These are phyloP conservation scores for Trichaptum fuscoviolaceum DNA, from an alignment of 768 basidiomycete genomes.

Conservation along the genomic window DNA sequence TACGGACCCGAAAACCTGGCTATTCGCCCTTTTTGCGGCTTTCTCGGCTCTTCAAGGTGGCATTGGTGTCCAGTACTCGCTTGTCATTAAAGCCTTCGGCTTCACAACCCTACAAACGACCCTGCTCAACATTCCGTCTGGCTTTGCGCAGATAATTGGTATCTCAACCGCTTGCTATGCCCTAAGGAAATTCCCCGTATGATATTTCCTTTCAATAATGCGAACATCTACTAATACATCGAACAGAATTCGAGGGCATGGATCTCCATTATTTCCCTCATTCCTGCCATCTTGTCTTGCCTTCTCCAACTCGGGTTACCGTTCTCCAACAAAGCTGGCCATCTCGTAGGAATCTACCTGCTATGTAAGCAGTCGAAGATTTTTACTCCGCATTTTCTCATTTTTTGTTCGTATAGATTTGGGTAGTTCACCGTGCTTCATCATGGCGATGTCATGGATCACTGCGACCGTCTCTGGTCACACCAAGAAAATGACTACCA, in stretches of 20 bases:
- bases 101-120: constrained; percentile 17
- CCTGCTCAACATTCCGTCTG: constrained; percentile 16
- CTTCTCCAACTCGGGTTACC: constrained; percentile 17
- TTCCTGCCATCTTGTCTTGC: constrained; percentile 24
- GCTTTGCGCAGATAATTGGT: constrained; percentile 13
- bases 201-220: constrained; percentile 16
- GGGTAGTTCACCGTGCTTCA: constrained; percentile 14
- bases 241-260: constrained; percentile 20
- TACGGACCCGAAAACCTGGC: constrained; percentile 16
- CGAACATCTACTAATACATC: constrained; percentile 5
- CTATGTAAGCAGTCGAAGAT: constrained; percentile 1
- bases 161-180: constrained; percentile 12
- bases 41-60: constrained; percentile 18
- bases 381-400: background rate
- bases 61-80: constrained; percentile 16
- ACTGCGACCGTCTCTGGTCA: constrained; percentile 14
- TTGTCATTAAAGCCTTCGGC: constrained; percentile 17
- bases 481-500: constrained; percentile 17
- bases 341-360: constrained; percentile 1
- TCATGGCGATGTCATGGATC: constrained; percentile 14
- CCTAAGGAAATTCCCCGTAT: constrained; percentile 11
- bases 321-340: constrained; percentile 16
- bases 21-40: constrained; percentile 15
- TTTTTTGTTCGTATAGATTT: constrained; percentile 9
- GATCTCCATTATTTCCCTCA: constrained; percentile 20